Evolutionary conservation across 805 yeast genomes (phyloP).

Genomic region (Debaryomyces prosopidis): DNA sequence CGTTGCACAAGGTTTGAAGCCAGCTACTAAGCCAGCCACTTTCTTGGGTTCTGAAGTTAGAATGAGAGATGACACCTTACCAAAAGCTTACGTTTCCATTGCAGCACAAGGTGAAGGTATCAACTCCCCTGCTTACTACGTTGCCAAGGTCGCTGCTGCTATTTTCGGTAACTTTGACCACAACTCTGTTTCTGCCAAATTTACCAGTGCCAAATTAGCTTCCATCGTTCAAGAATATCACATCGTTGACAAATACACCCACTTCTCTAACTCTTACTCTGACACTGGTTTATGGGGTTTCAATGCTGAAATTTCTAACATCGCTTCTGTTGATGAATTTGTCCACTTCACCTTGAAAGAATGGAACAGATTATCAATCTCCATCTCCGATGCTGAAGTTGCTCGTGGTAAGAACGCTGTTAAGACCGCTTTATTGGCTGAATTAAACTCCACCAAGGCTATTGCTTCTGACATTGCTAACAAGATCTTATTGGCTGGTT

Average conservation of each 20-base stretch:
- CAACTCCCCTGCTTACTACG: slow-evolving; percentile 62
- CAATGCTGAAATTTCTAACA: slow-evolving; percentile 62
- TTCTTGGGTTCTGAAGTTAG: slow-evolving; percentile 87
- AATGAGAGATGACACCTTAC: slow-evolving; percentile 84
- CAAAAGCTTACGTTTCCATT: slow-evolving; percentile 75
- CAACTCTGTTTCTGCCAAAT: slow-evolving; percentile 49
- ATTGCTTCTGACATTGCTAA: slow-evolving; percentile 59
- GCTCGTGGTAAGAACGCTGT: slow-evolving; percentile 73
- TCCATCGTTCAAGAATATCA: slow-evolving; percentile 70
- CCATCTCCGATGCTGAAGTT: slow-evolving; percentile 75
- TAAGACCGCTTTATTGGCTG: slow-evolving; percentile 60
- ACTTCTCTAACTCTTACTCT: slow-evolving; percentile 71
- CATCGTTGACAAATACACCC: slow-evolving; percentile 68
- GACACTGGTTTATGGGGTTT: slow-evolving; percentile 87
- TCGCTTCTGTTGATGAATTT: slow-evolving; percentile 67
- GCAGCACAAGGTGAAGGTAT: slow-evolving; percentile 74
- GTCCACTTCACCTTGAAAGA: slow-evolving; percentile 80
- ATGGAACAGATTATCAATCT: slow-evolving; percentile 82
- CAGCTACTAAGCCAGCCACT: slow-evolving; percentile 50
- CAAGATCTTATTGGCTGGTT: slow-evolving; percentile 60
- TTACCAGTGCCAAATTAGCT: slow-evolving; percentile 66
- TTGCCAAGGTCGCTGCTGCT: slow-evolving; percentile 72
- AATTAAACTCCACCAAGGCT: slow-evolving; percentile 49
- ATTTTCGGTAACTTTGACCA: slow-evolving; percentile 56
- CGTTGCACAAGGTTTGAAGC: slow-evolving; percentile 53